Conservation (phyloP, 805 yeast genomes). For the Metschnikowia lunata region DNA sequence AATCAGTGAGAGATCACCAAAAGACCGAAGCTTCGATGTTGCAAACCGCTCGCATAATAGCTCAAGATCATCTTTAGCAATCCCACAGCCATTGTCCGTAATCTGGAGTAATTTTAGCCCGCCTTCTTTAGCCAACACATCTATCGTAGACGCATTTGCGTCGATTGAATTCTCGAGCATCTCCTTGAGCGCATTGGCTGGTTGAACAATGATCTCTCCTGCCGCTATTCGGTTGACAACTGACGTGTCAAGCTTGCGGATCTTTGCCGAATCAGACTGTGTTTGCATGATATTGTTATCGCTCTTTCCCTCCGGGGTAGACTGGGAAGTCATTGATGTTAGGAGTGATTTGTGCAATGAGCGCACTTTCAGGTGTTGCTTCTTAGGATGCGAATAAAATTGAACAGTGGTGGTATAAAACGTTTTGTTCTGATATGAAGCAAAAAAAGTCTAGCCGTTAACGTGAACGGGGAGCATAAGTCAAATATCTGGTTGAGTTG, state of each 20-base stretch:
- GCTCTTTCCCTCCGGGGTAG: too few relatives aligned
- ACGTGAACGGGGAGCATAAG: too few relatives aligned
- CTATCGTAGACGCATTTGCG: conserved; percentile 71
- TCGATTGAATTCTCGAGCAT: conserved; percentile 89
- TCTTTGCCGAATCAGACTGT: not conserved
- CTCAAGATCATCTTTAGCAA: conserved; percentile 63
- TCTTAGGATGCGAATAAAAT: too few relatives aligned
- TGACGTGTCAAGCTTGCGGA: conserved; percentile 48
- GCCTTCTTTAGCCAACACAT: conserved; percentile 83
- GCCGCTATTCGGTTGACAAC: conserved; percentile 95
- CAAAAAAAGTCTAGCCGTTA: too few relatives aligned
- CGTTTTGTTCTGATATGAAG: too few relatives aligned
- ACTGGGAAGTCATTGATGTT: too few relatives aligned
- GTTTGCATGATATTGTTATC: too few relatives aligned
- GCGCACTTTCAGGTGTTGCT: too few relatives aligned
- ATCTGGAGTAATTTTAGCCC: conserved; percentile 84
- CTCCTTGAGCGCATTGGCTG: conserved; percentile 92
- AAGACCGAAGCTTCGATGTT: conserved; percentile 73
- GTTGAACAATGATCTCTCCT: conserved; percentile 92
- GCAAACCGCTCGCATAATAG: conserved; percentile 90
- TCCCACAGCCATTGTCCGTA: conserved; percentile 87
- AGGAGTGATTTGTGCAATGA: too few relatives aligned
- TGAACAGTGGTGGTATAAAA: too few relatives aligned
- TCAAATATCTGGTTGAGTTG: too few relatives aligned
- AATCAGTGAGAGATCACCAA: conserved; percentile 69